phyloP scores from a whole-genome alignment of 139 green algal species.

The Tetraselmis chui region DNA sequence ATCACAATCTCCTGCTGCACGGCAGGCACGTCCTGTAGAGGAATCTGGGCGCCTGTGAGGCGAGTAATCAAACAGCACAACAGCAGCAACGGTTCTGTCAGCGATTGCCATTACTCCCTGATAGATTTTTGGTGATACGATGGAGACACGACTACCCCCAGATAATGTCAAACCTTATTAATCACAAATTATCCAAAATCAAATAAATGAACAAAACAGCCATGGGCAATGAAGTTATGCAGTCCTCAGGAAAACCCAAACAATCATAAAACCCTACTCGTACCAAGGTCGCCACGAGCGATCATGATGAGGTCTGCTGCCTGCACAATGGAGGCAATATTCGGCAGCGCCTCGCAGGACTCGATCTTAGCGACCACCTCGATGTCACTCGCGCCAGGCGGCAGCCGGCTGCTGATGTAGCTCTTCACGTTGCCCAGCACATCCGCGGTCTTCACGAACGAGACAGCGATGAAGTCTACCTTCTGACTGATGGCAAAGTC shows the following conservation, averaged over 20 bases:
- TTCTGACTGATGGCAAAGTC: conserved; percentile 62
- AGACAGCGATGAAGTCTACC: conserved; percentile 71
- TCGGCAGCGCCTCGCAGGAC: conserved; percentile 50
- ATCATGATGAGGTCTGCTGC: conserved; percentile 71
- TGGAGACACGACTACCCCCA: too few relatives aligned
- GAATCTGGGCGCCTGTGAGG: conserved; percentile 51
- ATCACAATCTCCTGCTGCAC: conserved; percentile 76
- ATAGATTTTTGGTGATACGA: too few relatives aligned
- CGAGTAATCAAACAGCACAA: too few relatives aligned
- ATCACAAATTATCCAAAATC: conserved; percentile 2
- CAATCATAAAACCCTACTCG: neutral
- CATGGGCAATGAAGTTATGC: neutral
- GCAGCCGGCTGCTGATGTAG: conserved; percentile 47
- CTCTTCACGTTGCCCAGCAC: conserved; percentile 68
- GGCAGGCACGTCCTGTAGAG: conserved; percentile 69
- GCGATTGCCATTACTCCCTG: too few relatives aligned
- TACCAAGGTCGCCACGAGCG: conserved; percentile 62
- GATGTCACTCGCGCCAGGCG: conserved; percentile 14
- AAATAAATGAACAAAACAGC: neutral
- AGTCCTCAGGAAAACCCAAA: neutral
- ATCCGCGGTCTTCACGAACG: conserved; percentile 73
- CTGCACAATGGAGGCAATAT: conserved; percentile 54
- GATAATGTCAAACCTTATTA: too few relatives aligned
- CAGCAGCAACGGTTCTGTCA: too few relatives aligned
- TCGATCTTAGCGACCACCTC: conserved; percentile 55